phyloP scores from a whole-genome alignment of 495 filamentous ascomycete genomes.

The Tuber borchii region DNA sequence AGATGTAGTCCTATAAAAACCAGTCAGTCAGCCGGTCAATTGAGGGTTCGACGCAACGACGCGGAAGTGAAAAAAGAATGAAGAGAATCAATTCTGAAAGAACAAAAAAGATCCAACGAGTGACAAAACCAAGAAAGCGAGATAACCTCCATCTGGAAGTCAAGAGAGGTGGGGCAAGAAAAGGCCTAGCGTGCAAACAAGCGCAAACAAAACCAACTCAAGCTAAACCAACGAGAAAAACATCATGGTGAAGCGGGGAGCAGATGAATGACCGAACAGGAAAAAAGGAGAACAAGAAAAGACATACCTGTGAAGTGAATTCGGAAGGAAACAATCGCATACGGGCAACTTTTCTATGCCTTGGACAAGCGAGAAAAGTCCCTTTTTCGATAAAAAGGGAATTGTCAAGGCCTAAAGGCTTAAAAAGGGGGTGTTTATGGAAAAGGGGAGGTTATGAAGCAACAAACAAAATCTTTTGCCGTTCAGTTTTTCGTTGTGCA shows the following conservation, averaged over 20 bases:
- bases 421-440: neutral
- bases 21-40: slow-evolving; percentile 22
- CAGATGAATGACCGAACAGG: no score
- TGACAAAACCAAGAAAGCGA: slow-evolving; percentile 3
- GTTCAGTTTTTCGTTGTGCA: slow-evolving; percentile 7
- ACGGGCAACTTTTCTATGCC: slow-evolving; percentile 53
- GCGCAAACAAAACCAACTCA: neutral
- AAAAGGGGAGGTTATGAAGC: slow-evolving; percentile 4
- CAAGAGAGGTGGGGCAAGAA: slow-evolving; percentile 19
- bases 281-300: neutral
- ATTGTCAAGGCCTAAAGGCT: slow-evolving; percentile 8
- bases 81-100: slow-evolving; percentile 13
- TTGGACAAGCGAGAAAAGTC: slow-evolving; percentile 12
- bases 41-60: slow-evolving; percentile 4
- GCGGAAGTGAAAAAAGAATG: neutral
- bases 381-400: slow-evolving; percentile 22
- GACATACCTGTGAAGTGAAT: slow-evolving; percentile 92
- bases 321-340: slow-evolving; percentile 90
- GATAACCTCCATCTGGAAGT: slow-evolving; percentile 4
- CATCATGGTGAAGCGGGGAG: neutral
- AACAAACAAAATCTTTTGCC: slow-evolving; percentile 8
- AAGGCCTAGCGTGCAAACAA: slow-evolving; percentile 8
- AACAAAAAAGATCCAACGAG: slow-evolving; percentile 12
- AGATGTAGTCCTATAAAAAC: slow-evolving; percentile 81
- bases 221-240: neutral